phyloP scores from a whole-genome alignment of 257 asterid genomes.

The Phtheirospermum japonicum region DNA sequence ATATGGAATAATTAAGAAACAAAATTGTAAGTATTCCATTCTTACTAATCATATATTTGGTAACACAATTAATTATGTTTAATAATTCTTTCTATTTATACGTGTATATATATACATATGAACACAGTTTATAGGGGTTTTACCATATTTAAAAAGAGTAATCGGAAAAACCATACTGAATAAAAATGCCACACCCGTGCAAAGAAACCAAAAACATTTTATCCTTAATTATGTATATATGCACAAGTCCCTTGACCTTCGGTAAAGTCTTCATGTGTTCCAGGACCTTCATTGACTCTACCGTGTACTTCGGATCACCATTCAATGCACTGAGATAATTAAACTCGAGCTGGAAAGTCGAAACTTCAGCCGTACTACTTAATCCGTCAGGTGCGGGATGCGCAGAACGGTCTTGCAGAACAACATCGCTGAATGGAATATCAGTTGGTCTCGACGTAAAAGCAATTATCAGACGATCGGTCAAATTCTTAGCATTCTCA shows the following conservation, averaged over 20 bases:
- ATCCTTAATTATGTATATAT: conserved; percentile 82
- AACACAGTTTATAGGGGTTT: too few species aligned
- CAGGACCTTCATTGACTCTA: conserved; percentile 91
- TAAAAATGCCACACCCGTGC: conserved; percentile 1
- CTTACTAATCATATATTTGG: too few species aligned
- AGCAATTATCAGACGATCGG: conserved; percentile 79
- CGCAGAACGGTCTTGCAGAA: conserved; percentile 72
- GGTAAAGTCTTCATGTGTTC: conserved; percentile 73
- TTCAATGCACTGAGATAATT: conserved; percentile 77
- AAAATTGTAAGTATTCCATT: too few species aligned
- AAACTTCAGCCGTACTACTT: conserved; percentile 95
- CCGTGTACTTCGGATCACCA: conserved; percentile 74
- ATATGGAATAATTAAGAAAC: too few species aligned
- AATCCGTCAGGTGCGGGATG: conserved; percentile 97
- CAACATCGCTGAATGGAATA: conserved; percentile 80
- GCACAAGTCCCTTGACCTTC: conserved; percentile 90
- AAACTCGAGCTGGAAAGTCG: conserved; percentile 85
- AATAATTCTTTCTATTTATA: too few species aligned
- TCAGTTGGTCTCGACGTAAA: conserved; percentile 80
- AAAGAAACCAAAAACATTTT: not conserved
- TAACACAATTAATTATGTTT: too few species aligned
- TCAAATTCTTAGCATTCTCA: conserved; percentile 82
- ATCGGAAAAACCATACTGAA: too few species aligned
- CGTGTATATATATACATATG: too few species aligned
- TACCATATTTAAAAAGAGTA: too few species aligned